A percentile compares a stretch with the other conserved stretches of the same genome.
phyloP scores from a whole-genome alignment of 768 basidiomycete genomes.

The Agaricus sinodeliciosus region DNA sequence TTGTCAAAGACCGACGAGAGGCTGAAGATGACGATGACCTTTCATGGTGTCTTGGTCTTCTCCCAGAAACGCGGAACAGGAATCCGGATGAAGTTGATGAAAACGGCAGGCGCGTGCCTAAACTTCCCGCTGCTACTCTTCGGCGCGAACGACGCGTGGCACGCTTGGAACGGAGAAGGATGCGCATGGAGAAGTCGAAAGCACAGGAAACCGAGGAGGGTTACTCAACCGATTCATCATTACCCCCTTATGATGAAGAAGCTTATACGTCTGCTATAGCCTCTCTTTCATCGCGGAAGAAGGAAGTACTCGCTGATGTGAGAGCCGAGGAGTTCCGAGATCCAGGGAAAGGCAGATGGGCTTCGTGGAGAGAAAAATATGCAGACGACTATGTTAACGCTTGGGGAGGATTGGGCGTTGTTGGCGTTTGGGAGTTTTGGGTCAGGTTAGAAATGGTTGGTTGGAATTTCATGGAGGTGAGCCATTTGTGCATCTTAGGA shows the following conservation, averaged over 20 bases:
- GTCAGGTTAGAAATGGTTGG: conserved; percentile 78
- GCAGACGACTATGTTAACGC: conserved; percentile 81
- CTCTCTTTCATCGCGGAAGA: conserved; percentile 42
- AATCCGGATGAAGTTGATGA: conserved; percentile 49
- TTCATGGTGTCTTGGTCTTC: conserved; percentile 55
- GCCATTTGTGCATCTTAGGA: conserved; percentile 14
- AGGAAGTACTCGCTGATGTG: conserved; percentile 72
- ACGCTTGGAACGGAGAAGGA: conserved; percentile 48
- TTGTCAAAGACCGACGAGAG: conserved; percentile 61
- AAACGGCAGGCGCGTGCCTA: conserved; percentile 44
- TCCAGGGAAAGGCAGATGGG: conserved; percentile 62
- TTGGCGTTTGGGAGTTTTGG: conserved; percentile 95
- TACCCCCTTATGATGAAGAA: conserved; percentile 56
- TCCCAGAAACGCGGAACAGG: conserved; percentile 20
- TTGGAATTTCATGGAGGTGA: conserved; percentile 83
- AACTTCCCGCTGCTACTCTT: conserved; percentile 35
- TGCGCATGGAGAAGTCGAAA: conserved; percentile 27
- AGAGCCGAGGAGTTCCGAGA: conserved; percentile 78
- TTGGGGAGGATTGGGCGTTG: conserved; percentile 85
- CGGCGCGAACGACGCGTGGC: conserved; percentile 53
- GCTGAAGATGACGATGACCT: conserved; percentile 81
- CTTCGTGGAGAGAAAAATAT: conserved; percentile 68
- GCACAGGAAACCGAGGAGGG: conserved; percentile 57
- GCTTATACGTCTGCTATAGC: conserved; percentile 64
- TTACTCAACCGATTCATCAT: conserved; percentile 78